Evolutionary conservation across 2,329 filamentous ascomycete species (phyloP), one percentile per base, ranked within the genome.

Genomic region (Curvularia verruculosa): DNA sequence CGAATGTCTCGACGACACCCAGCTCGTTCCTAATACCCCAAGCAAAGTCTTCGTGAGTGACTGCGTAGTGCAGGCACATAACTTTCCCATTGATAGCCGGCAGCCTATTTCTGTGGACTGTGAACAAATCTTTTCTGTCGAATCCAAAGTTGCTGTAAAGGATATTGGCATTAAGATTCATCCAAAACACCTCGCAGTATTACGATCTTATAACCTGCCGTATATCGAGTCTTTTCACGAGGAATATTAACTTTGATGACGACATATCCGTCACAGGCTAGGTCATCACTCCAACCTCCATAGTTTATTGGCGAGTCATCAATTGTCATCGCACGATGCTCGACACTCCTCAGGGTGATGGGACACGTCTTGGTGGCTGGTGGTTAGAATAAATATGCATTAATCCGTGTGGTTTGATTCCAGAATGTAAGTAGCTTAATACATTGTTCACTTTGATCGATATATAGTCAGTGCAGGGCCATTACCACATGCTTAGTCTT

Each of bases 221-320:
- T 28, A 28, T 28, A 28, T 28, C 65, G 76, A 77, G 52, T 67
- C 68, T 49, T 71, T n/a, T 79, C 79, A 1, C 59, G 65, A 1
- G 80, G 77, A 36, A 83, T 76, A 0, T 79, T 79, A 1, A 75
- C 76, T 52, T 82, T 82, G 49, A 83, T 68, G 13, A 83, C 74
- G 0, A 76, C 78, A 59, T 53, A 53, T 15, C 51, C 51, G n/a
- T 53, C 51, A 6, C 51, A 26, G 3, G 51, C 51, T 15, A 53
- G 51, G 23, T 78, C 74, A 37, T 75, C 72, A 21, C 71, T 61
- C 71, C 74, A 78, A 62, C 77, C 73, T 6, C 69, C 69, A 45
- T 59, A 72, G 6, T 59, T 50, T 5, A 56, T 39, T 31, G 71
- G 63, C 15, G 61, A 57, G 12, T 61, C 64, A 34, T 66, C 65